Percentiles rank a stretch among this genome's conserved stretches.
Evolutionary conservation across 2,329 filamentous ascomycete genomes (phyloP).

Genomic region (Colletotrichum sp.): DNA sequence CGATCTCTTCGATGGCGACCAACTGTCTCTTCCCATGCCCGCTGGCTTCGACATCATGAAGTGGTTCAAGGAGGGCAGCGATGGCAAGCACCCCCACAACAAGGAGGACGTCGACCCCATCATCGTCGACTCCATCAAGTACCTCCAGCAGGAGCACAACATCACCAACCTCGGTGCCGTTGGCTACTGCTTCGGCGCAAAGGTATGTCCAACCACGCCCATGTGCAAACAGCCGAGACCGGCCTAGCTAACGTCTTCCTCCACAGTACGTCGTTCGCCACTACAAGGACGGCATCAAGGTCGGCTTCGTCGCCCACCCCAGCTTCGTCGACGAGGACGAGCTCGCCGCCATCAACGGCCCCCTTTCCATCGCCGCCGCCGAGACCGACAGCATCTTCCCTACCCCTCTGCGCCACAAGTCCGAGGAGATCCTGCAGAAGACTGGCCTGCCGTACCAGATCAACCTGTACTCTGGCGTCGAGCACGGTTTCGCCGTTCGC

Average conservation of each 20-base stretch:
- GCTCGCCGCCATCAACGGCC: conserved; percentile 68
- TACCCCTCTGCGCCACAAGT: conserved; percentile 65
- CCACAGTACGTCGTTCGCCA: conserved; percentile 72
- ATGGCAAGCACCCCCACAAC: conserved; percentile 52
- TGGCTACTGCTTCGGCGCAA: conserved; percentile 80
- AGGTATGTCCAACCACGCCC: conserved; percentile 46
- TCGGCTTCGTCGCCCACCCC: conserved; percentile 78
- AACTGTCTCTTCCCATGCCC: conserved; percentile 49
- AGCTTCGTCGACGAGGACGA: conserved; percentile 75
- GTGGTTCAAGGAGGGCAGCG: conserved; percentile 45
- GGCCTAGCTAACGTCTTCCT: neutral
- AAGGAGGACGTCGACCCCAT: conserved; percentile 36
- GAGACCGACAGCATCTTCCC: conserved; percentile 73
- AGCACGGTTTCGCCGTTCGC: conserved; percentile 79
- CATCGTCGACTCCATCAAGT: conserved; percentile 49
- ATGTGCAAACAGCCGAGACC: neutral
- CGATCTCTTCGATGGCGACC: conserved; percentile 44
- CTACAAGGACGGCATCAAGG: conserved; percentile 67
- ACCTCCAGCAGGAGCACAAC: conserved; percentile 60
- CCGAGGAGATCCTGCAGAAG: conserved; percentile 66
- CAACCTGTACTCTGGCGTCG: conserved; percentile 73
- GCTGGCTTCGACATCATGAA: conserved; percentile 32
- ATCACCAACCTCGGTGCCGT: conserved; percentile 66
- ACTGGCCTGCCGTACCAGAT: conserved; percentile 73
- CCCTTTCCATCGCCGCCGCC: conserved; percentile 69